Conservation (phyloP, 139 green algal species). For the Chlorella sp. region DNA sequence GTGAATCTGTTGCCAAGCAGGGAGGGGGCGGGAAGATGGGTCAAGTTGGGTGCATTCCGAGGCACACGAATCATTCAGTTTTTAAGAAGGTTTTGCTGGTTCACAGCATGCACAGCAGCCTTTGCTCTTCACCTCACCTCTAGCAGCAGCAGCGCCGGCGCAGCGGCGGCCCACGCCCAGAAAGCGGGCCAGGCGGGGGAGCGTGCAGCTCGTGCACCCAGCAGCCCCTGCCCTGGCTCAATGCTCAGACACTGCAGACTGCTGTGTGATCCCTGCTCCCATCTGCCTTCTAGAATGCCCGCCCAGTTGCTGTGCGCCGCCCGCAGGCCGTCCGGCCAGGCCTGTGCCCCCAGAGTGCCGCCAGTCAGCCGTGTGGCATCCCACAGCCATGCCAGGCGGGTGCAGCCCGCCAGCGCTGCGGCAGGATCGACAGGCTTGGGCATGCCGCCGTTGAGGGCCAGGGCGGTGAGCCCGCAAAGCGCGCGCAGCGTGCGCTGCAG, state of each 20-base stretch:
- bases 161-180: not conserved
- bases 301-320: not conserved
- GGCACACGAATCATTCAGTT: not conserved
- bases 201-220: not conserved
- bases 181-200: not conserved
- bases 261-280: not conserved
- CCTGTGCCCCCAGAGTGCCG: not conserved
- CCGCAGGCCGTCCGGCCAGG: not conserved
- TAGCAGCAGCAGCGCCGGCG: not conserved
- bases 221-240: too few relatives aligned
- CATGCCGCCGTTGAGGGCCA: not conserved
- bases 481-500: not conserved
- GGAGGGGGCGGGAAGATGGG: not conserved
- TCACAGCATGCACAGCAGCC: not conserved
- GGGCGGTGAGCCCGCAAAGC: not conserved
- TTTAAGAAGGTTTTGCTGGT: not conserved
- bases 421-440: not conserved
- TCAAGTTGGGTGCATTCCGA: not conserved
- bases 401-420: not conserved
- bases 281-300: not conserved
- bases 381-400: not conserved
- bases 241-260: too few relatives aligned
- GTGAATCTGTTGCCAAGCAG: not conserved
- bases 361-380: not conserved
- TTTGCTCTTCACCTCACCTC: not conserved